Percentiles rank a stretch among this genome's conserved stretches.
Conservation (phyloP, 441 rosid species). For the Eutrema salsugineum region DNA sequence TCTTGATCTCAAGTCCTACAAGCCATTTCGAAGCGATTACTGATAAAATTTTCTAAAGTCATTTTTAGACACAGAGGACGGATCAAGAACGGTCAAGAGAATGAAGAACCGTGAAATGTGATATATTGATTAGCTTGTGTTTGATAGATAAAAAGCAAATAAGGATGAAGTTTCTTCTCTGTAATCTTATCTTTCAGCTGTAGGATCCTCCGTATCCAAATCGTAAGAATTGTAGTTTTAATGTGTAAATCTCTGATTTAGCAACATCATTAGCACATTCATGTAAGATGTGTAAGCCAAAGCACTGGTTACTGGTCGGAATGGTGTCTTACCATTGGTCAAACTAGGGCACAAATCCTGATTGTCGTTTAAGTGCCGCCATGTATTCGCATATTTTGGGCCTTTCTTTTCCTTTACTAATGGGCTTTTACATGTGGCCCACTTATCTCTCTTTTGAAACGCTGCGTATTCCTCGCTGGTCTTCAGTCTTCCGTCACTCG, state of each 20-base stretch:
- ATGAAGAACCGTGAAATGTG: not conserved
- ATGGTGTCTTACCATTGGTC: no score
- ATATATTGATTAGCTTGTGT: constrained; percentile 1
- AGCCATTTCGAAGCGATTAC: constrained; percentile 53
- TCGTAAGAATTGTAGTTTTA: constrained; percentile 9
- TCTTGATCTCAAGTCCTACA: constrained; percentile 55
- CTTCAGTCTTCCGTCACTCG: not conserved
- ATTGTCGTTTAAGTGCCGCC: not conserved
- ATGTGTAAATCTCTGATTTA: not conserved
- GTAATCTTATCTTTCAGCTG: not conserved
- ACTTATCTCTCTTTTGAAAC: not conserved
- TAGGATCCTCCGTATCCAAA: not conserved
- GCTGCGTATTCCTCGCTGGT: not conserved
- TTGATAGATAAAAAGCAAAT: constrained; percentile 10
- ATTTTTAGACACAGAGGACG: not conserved
- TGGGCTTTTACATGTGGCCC: not conserved
- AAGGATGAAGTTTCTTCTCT: not conserved
- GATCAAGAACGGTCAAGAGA: not conserved
- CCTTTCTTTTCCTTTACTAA: not conserved
- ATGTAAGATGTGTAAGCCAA: no score
- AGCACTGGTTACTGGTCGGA: no score
- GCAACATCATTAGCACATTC: no score
- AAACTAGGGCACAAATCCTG: no score
- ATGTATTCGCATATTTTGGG: not conserved
- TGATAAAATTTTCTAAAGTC: constrained; percentile 19